A percentile compares a stretch with the other conserved stretches of the same genome.
Evolutionary conservation across 2,329 filamentous ascomycete genomes (phyloP).

Genomic region (Claviceps pusilla): DNA sequence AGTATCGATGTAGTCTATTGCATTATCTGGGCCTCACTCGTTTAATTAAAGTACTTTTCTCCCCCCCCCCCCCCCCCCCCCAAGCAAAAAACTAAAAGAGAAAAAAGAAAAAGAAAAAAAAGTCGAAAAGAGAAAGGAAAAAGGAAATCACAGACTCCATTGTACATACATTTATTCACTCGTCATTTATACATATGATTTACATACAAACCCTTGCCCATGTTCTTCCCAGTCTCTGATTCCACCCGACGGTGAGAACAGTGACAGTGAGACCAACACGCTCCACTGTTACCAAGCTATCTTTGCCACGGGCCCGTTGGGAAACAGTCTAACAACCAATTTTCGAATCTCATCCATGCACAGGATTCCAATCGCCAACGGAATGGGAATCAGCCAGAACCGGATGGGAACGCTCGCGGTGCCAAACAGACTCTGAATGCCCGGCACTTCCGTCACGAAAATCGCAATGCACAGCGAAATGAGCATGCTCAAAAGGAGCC

Average conservation of each 20-base stretch:
- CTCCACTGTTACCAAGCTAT: constrained; percentile 29
- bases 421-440: constrained; percentile 31
- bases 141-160: not conserved
- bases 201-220: not conserved
- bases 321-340: constrained; percentile 29
- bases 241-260: too few species aligned
- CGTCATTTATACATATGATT: not conserved
- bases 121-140: too few species aligned
- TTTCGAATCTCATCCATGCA: constrained; percentile 39
- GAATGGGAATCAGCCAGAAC: constrained; percentile 37
- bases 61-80: too few species aligned
- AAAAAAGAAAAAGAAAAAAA: too few species aligned
- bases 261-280: not conserved
- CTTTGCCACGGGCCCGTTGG: constrained; percentile 28
- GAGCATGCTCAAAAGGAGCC: constrained; percentile 29
- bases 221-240: not conserved
- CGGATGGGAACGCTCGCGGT: constrained; percentile 35
- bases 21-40: too few species aligned
- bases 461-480: constrained; percentile 35
- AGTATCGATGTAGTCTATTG: too few species aligned
- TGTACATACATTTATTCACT: not conserved
- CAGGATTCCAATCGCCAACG: constrained; percentile 34
- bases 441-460: constrained; percentile 37
- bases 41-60: too few species aligned
- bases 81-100: too few species aligned